phyloP scores from a whole-genome alignment of 1,284 basidiomycete genomes.

The Ganoderma boninense region DNA sequence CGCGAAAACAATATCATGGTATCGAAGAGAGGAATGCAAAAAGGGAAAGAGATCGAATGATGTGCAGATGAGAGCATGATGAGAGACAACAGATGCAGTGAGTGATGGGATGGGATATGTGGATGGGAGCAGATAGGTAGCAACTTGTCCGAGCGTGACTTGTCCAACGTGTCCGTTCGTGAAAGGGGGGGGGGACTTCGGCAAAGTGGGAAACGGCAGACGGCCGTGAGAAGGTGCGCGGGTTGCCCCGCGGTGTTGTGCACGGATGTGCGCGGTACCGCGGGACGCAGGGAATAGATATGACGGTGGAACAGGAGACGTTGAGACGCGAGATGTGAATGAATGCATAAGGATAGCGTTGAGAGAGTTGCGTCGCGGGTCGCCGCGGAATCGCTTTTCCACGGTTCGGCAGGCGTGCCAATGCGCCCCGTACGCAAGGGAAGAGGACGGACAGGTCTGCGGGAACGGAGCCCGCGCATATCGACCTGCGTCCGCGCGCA shows the following conservation, averaged over 20 bases:
- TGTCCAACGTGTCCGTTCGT: conserved; percentile 21
- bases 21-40: conserved; percentile 6
- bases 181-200: conserved; percentile 14
- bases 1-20: conserved; percentile 8
- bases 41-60: background rate
- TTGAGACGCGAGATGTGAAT: conserved; percentile 21
- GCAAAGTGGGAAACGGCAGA: conserved; percentile 7
- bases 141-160: conserved; percentile 14
- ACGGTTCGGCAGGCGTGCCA: conserved; percentile 28
- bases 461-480: conserved; percentile 21
- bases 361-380: conserved; percentile 20
- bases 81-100: conserved; percentile 14
- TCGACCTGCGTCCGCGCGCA: conserved; percentile 31
- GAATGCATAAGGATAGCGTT: conserved; percentile 36
- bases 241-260: conserved; percentile 24
- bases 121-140: conserved; percentile 18
- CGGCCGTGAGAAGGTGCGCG: conserved; percentile 20
- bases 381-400: conserved; percentile 24
- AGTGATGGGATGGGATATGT: conserved; percentile 8
- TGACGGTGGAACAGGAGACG: conserved; percentile 13
- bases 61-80: conserved; percentile 3
- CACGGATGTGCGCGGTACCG: conserved; percentile 23
- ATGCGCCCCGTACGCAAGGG: conserved; percentile 16
- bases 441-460: conserved; percentile 14
- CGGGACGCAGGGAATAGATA: conserved; percentile 19